phyloP scores from a whole-genome alignment of 306 rosid species.

The Prosopis cineraria region DNA sequence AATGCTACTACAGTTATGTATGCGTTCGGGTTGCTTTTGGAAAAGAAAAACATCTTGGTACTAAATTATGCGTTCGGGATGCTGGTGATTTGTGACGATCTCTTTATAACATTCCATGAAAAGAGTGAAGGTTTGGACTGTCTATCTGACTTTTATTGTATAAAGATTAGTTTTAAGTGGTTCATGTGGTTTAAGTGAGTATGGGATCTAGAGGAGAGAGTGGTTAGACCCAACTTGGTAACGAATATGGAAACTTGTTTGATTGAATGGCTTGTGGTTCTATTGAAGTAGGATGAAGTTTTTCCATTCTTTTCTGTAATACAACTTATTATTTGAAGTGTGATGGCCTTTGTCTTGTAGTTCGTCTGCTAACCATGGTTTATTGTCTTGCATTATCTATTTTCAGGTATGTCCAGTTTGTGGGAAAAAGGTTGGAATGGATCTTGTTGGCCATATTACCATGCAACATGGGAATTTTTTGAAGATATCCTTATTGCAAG shows the following conservation, averaged over 20 bases:
- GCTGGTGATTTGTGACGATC: neutral
- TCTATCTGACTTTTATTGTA: neutral
- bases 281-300: neutral
- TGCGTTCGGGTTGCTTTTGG: too few species aligned
- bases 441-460: constrained; percentile 75
- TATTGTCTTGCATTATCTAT: constrained; percentile 6
- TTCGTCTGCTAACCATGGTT: constrained; percentile 20
- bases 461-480: constrained; percentile 77
- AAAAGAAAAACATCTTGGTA: neutral
- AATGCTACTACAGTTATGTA: neutral
- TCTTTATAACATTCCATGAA: neutral
- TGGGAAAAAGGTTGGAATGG: constrained; percentile 65
- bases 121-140: neutral
- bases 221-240: neutral
- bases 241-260: neutral
- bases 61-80: neutral
- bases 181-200: constrained; percentile 6
- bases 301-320: neutral
- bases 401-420: constrained; percentile 89
- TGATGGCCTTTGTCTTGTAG: constrained; percentile 4
- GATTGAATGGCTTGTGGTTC: neutral
- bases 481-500: constrained; percentile 75
- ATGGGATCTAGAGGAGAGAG: neutral
- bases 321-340: neutral
- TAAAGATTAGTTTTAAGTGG: constrained; percentile 8